Percentiles rank a stretch among this genome's conserved stretches.
Evolutionary conservation across 495 filamentous ascomycete genomes (phyloP).

Genomic region (Penicillium longicatenatum): DNA sequence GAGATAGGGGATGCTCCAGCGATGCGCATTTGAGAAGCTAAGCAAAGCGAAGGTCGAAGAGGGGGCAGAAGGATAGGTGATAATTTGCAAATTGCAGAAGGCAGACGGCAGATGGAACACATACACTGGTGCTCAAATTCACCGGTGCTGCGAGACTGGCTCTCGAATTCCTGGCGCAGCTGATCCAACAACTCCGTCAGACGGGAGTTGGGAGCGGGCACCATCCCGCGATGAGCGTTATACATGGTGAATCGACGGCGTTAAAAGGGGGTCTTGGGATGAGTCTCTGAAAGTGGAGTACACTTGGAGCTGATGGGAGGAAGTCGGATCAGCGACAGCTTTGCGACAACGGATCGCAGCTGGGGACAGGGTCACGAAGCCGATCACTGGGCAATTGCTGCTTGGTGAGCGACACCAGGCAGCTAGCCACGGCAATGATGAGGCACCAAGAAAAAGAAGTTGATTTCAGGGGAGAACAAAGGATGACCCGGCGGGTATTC

Average conservation of each 20-base stretch:
- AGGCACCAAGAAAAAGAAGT: not conserved
- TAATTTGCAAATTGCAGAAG: not conserved
- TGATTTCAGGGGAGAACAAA: not conserved
- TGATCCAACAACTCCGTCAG: constrained; percentile 89
- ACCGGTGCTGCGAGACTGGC: constrained; percentile 69
- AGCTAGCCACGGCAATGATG: constrained; percentile 28
- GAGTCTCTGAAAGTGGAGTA: not conserved
- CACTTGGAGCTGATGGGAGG: not conserved
- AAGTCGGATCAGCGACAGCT: constrained; percentile 18
- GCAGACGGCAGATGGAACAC: constrained; percentile 36
- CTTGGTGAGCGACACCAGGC: constrained; percentile 33
- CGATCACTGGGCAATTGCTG: constrained; percentile 25
- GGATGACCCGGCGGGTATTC: constrained; percentile 5
- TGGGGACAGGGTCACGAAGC: constrained; percentile 16
- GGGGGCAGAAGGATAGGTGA: not conserved
- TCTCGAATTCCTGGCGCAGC: constrained; percentile 87
- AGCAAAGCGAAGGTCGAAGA: not conserved
- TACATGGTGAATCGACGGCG: constrained; percentile 64
- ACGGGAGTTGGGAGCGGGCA: constrained; percentile 70
- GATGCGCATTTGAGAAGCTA: not conserved
- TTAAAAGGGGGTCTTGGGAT: not conserved
- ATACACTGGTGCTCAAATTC: constrained; percentile 90
- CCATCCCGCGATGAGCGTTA: constrained; percentile 83
- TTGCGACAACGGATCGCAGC: constrained; percentile 20
- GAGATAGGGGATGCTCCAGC: not conserved